phyloP scores from a whole-genome alignment of 441 rosid genomes.

The Gossypium lobatum region DNA sequence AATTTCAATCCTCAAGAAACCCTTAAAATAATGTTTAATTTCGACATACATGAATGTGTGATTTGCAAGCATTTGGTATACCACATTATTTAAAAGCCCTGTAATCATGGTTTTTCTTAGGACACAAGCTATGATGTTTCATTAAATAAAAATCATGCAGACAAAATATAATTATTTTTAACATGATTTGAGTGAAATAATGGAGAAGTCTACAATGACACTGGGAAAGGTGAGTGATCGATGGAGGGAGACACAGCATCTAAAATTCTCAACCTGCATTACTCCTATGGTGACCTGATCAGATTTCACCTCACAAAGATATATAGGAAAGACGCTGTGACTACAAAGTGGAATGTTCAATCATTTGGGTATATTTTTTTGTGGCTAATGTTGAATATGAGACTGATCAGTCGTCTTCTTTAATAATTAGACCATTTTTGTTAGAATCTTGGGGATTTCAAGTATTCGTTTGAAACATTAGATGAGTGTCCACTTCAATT shows the following conservation, averaged over 20 bases:
- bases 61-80: conserved; percentile 2
- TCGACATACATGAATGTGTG: background rate
- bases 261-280: background rate
- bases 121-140: conserved; percentile 17
- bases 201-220: background rate
- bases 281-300: conserved; percentile 3
- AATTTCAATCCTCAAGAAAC: background rate
- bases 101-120: conserved; percentile 12
- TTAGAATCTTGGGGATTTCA: conserved; percentile 9
- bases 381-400: background rate
- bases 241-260: background rate
- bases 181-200: background rate
- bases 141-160: background rate
- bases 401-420: background rate
- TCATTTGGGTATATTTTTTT: background rate
- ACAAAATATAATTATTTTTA: background rate
- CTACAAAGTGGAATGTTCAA: background rate
- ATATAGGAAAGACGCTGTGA: background rate
- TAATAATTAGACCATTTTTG: background rate
- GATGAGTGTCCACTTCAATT: background rate
- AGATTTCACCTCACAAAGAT: conserved; percentile 1
- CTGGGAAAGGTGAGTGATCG: background rate
- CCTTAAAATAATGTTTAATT: background rate
- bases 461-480: conserved; percentile 12
- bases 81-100: background rate